Evolutionary conservation across 2,329 filamentous ascomycete species (phyloP).

Genomic region (Aspergillus sp.): DNA sequence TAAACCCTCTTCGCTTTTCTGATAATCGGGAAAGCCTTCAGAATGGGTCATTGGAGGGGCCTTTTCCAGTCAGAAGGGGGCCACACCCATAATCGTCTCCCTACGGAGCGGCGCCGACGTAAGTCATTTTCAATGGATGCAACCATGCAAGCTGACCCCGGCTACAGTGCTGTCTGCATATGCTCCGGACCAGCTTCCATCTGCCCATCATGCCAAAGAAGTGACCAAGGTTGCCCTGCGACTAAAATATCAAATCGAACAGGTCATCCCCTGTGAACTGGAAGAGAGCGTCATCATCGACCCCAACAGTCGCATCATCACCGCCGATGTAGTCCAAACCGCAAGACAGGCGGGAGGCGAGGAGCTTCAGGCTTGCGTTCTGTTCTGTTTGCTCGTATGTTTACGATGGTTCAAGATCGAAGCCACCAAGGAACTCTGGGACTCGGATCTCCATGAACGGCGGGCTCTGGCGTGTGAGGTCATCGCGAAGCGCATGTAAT

Average conservation of each 20-base stretch:
- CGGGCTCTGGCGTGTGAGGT: constrained; percentile 84
- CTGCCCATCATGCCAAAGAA: constrained; percentile 71
- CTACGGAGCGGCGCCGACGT: constrained; percentile 43
- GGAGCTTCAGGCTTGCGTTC: constrained; percentile 74
- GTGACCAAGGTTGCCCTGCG: constrained; percentile 89
- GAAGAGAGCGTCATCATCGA: constrained; percentile 71
- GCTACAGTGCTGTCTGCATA: constrained; percentile 44
- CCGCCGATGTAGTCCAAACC: constrained; percentile 72
- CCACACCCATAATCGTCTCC: constrained; percentile 30
- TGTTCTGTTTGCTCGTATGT: constrained; percentile 76
- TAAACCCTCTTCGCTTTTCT: not conserved
- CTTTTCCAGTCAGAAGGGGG: constrained; percentile 31
- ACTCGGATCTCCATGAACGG: constrained; percentile 77
- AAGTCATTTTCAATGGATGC: constrained; percentile 26
- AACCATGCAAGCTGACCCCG: constrained; percentile 11
- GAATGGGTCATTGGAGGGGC: constrained; percentile 41
- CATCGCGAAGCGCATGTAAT: constrained; percentile 73
- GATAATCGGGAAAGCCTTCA: not conserved
- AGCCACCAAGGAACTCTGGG: constrained; percentile 80
- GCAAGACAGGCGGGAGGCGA: constrained; percentile 77
- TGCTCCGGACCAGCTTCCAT: constrained; percentile 44
- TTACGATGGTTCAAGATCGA: constrained; percentile 78
- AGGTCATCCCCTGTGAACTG: constrained; percentile 86
- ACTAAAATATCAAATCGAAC: constrained; percentile 85
- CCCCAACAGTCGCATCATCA: constrained; percentile 84